Percentiles rank a stretch among this genome's conserved stretches.
phyloP scores from a whole-genome alignment of 306 rosid species.

The Vachellia collinsii region DNA sequence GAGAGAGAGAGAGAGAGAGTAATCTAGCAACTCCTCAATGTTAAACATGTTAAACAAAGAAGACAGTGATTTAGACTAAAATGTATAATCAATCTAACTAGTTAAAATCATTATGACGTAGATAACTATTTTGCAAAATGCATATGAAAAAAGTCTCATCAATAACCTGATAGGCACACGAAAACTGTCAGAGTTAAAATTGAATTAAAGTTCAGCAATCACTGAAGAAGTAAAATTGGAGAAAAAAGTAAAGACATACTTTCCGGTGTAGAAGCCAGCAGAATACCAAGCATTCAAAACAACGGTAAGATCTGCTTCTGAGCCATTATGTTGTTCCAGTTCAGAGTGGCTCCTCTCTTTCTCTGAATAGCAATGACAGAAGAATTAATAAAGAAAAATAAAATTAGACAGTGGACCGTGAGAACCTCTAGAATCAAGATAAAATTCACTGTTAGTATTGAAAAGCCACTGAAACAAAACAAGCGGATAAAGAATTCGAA shows the following conservation, averaged over 20 bases:
- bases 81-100: background rate
- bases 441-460: background rate
- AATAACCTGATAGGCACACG: background rate
- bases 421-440: background rate
- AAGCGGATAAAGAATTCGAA: background rate
- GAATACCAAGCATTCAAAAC: slow-evolving; percentile 93
- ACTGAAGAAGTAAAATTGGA: slow-evolving; percentile 1
- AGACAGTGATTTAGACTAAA: background rate
- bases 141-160: background rate
- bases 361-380: background rate
- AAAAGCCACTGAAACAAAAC: background rate
- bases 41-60: background rate
- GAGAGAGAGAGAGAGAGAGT: background rate
- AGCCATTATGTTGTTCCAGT: slow-evolving; percentile 44
- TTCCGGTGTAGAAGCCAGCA: slow-evolving; percentile 88
- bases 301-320: slow-evolving; percentile 60
- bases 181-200: background rate
- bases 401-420: background rate
- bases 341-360: slow-evolving; percentile 13
- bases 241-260: slow-evolving; percentile 48
- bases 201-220: background rate
- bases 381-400: background rate
- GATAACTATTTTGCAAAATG: background rate
- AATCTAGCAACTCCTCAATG: background rate
- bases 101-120: background rate